Conservation (phyloP, 2,329 filamentous ascomycete species). For the Diaporthe ampelina region DNA sequence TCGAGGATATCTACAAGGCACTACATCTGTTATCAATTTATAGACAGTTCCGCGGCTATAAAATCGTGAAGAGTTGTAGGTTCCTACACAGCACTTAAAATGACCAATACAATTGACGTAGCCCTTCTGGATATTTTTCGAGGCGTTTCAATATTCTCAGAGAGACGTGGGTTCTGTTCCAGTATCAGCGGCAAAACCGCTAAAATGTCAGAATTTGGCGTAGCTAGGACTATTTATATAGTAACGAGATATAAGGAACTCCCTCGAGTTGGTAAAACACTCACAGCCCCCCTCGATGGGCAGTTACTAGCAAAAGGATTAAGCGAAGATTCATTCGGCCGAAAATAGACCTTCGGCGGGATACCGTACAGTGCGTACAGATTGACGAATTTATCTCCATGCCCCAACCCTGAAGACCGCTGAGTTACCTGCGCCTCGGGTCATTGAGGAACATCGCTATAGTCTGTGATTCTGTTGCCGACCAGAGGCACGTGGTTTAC, state of each 20-base stretch:
- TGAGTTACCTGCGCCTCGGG: not conserved
- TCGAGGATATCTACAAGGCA: no score
- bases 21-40: no score
- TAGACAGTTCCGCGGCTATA: no score
- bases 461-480: not conserved
- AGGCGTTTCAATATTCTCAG: no score
- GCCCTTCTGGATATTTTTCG: not conserved
- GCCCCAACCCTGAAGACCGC: not conserved
- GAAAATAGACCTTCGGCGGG: not conserved
- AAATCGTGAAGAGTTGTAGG: no score
- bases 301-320: not conserved
- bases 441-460: not conserved
- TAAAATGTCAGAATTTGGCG: not conserved
- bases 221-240: not conserved
- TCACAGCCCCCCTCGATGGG: slow-evolving; percentile 10
- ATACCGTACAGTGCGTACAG: slow-evolving; percentile 1
- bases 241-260: slow-evolving; percentile 13
- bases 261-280: slow-evolving; percentile 1
- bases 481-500: not conserved
- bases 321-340: slow-evolving; percentile 6
- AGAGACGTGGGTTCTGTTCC: no score
- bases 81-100: no score
- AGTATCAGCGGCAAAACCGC: not conserved
- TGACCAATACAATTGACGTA: not conserved
- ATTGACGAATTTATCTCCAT: not conserved